Conservation (phyloP, 2,329 filamentous ascomycete species). For the Nigrospora osmanthi region DNA sequence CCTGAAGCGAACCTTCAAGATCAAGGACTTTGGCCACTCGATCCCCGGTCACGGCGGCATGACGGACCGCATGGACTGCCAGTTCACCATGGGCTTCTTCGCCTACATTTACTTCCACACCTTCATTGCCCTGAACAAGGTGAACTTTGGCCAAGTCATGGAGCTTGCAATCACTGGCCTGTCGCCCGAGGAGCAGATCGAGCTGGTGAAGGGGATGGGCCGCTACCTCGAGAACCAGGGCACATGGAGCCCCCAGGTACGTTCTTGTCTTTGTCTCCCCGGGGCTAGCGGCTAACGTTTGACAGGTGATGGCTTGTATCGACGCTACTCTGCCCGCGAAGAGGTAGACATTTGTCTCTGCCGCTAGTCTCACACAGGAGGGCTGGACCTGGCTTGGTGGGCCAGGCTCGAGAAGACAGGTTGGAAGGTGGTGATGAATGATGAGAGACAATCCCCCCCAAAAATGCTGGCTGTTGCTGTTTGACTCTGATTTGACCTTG, state of each 20-base stretch:
- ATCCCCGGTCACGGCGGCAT: slow-evolving; percentile 97
- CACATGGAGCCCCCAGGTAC: slow-evolving; percentile 30
- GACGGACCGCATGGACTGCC: slow-evolving; percentile 98
- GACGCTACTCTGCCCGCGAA: not conserved
- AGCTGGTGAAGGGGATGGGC: slow-evolving; percentile 60
- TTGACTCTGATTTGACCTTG: not conserved
- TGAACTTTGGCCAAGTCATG: slow-evolving; percentile 77
- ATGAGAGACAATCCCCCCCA: not conserved
- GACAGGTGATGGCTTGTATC: slow-evolving; percentile 1
- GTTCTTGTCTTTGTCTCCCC: slow-evolving; percentile 6
- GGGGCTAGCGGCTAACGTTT: not conserved
- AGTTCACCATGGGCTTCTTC: slow-evolving; percentile 99
- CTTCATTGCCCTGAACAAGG: slow-evolving; percentile 86
- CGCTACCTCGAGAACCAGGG: slow-evolving; percentile 60
- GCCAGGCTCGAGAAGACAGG: not conserved
- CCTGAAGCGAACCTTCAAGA: slow-evolving; percentile 97
- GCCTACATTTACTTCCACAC: slow-evolving; percentile 98
- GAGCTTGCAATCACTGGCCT: slow-evolving; percentile 90
- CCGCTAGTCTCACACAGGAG: not conserved
- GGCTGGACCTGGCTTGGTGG: not conserved
- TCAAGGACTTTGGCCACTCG: slow-evolving; percentile 98
- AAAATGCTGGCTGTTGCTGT: not conserved
- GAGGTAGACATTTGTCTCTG: not conserved
- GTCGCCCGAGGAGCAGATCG: slow-evolving; percentile 79
- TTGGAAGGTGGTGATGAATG: not conserved